Evolutionary conservation across 768 basidiomycete genomes (phyloP), one percentile per base, ranked within the genome.

Genomic region (Leccinum sublutescens): DNA sequence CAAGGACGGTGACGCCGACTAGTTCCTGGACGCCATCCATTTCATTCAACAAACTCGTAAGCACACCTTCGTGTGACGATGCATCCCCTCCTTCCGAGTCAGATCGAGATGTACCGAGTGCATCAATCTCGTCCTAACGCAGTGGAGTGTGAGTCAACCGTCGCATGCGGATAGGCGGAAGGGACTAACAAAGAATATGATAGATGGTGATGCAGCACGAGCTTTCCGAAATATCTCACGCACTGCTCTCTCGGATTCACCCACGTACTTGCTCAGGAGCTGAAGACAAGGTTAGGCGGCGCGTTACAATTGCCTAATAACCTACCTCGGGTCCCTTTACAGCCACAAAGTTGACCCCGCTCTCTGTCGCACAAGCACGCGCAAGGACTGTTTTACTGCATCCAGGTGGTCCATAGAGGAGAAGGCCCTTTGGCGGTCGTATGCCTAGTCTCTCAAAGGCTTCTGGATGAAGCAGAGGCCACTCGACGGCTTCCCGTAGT

Each of bases 1-100:
- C 97, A 10, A 99, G 84, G 34, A 98, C 85, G 1, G 93, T 95
- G n/a, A 99, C 97, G 0, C 95, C 95, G 17, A 89, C 79, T 19
- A 98, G 79, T 74, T 96, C 94, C 74, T 98, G 93, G 1, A 98
- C 91, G 19, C 97, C 97, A 68, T 98, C 97, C 94, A 98, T 98
- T 71, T 99, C 97, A 69, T 96, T 98, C 57, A 99, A 72, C 12
- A 99, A 79, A 60, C 87, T 96, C 2, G 95, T 95, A 8, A 99
- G 80, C 12, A 98, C 93, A 8, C 97, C 95, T 64, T 93, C 89
- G 65, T 94, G 89, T 0, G 85, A 80, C 0, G 82, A 80, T 1
- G 77, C 74, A 5, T 77, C 72, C 45, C 86, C 85, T 2, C 76
- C 75, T 15, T 85, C 82, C 7, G 69, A 71, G 49, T 85, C 83